Percentiles rank a stretch among this genome's conserved stretches.
phyloP scores from a whole-genome alignment of 257 asterid genomes.

The Linaria vulgaris region DNA sequence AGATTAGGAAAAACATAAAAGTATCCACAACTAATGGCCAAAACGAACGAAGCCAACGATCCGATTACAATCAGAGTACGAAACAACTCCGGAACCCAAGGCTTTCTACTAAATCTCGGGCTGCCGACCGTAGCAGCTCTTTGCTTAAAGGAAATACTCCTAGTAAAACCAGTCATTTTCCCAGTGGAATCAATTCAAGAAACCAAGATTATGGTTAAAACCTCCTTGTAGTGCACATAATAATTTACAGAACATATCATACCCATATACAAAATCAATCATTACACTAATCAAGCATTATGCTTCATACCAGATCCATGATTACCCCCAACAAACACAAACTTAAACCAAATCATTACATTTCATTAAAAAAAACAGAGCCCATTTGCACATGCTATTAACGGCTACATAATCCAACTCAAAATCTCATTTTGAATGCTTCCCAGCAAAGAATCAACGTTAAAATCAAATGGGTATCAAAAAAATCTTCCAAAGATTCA shows the following conservation, averaged over 20 bases:
- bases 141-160: constrained; percentile 54
- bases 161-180: constrained; percentile 45
- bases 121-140: constrained; percentile 48
- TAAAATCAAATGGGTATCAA: constrained; percentile 23
- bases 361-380: not conserved
- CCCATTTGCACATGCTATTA: not conserved
- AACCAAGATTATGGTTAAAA: no score
- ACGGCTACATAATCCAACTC: constrained; percentile 12
- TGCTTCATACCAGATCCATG: constrained; percentile 24
- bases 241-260: no score
- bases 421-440: constrained; percentile 15
- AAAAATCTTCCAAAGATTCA: constrained; percentile 6
- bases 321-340: constrained; percentile 19
- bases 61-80: constrained; percentile 38
- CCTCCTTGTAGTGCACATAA: no score
- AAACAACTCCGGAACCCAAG: constrained; percentile 39
- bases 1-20: constrained; percentile 67
- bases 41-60: constrained; percentile 50
- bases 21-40: constrained; percentile 58
- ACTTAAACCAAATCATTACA: constrained; percentile 21
- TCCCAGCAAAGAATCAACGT: not conserved
- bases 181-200: constrained; percentile 29
- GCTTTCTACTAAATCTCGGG: constrained; percentile 51
- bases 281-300: constrained; percentile 19
- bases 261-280: constrained; percentile 18